Conservation (phyloP, 257 asterid species). For the Nicotiana noctiflora region DNA sequence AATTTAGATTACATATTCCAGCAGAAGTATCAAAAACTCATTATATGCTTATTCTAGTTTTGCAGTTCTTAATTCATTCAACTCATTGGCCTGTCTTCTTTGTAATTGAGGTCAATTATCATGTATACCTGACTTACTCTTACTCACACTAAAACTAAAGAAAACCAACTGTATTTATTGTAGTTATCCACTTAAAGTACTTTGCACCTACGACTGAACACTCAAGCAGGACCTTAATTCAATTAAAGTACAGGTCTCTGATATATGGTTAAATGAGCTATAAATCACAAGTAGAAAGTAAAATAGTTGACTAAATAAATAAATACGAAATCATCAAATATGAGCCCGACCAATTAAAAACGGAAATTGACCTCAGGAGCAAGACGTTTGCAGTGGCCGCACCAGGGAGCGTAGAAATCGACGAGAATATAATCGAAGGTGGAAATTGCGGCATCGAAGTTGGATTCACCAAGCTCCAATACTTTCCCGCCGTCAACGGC, state of each 20-base stretch:
- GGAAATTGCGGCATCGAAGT: constrained; percentile 79
- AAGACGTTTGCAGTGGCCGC: constrained; percentile 96
- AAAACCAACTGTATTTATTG: background rate
- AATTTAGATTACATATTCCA: background rate
- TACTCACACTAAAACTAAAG: background rate
- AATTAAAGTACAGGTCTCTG: background rate
- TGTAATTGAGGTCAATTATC: background rate
- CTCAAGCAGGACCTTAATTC: background rate
- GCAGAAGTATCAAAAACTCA: background rate
- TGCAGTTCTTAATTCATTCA: background rate
- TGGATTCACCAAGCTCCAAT: constrained; percentile 68
- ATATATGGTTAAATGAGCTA: too few relatives aligned
- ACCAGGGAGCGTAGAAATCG: constrained; percentile 96
- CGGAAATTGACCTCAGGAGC: constrained; percentile 73
- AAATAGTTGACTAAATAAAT: background rate
- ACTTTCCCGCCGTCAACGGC: constrained; percentile 62
- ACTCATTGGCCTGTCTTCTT: background rate
- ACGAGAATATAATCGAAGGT: constrained; percentile 68
- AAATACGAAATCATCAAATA: background rate
- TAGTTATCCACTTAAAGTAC: background rate
- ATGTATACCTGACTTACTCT: background rate
- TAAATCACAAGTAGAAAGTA: background rate
- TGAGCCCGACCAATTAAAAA: background rate
- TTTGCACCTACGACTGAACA: background rate
- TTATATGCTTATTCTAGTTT: background rate